These are phyloP conservation scores for Sporothrix mexicana DNA, from an alignment of 2,329 filamentous ascomycete species.

Conservation along the genomic window DNA sequence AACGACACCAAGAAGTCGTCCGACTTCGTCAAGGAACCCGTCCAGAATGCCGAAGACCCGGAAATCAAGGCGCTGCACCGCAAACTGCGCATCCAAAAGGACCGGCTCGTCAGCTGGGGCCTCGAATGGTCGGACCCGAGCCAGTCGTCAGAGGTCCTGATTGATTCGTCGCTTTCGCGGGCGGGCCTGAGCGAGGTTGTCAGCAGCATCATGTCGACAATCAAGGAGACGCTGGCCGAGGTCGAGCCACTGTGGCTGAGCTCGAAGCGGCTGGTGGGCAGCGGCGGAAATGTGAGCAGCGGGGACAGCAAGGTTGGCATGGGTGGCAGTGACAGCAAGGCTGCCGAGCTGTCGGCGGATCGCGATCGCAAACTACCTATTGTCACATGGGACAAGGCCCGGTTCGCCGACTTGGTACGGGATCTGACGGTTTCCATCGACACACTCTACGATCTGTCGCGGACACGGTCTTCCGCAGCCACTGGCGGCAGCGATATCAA, in stretches of 20 bases:
- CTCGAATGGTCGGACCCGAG: conserved; percentile 79
- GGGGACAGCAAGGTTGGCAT: background rate
- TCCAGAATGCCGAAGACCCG: conserved; percentile 67
- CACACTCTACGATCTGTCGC: conserved; percentile 76
- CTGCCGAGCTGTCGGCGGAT: conserved; percentile 24
- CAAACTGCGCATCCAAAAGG: conserved; percentile 80
- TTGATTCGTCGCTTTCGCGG: conserved; percentile 72
- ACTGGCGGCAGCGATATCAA: conserved; percentile 40
- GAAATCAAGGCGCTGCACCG: conserved; percentile 75
- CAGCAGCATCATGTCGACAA: conserved; percentile 77
- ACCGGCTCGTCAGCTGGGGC: conserved; percentile 79
- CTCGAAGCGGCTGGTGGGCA: conserved; percentile 54
- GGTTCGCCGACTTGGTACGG: conserved; percentile 75
- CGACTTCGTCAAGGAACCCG: conserved; percentile 71
- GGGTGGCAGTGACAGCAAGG: conserved; percentile 21
- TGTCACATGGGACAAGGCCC: conserved; percentile 71
- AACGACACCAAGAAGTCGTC: conserved; percentile 81
- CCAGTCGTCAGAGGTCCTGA: conserved; percentile 63
- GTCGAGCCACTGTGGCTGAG: conserved; percentile 73
- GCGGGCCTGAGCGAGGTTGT: conserved; percentile 78
- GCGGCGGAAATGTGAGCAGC: background rate
- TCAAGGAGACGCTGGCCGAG: conserved; percentile 79
- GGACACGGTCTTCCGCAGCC: conserved; percentile 61
- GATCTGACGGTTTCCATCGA: conserved; percentile 80
- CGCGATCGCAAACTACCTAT: conserved; percentile 54